Evolutionary conservation across 2,329 filamentous ascomycete species (phyloP).

Genomic region (Penicillium glabrum): DNA sequence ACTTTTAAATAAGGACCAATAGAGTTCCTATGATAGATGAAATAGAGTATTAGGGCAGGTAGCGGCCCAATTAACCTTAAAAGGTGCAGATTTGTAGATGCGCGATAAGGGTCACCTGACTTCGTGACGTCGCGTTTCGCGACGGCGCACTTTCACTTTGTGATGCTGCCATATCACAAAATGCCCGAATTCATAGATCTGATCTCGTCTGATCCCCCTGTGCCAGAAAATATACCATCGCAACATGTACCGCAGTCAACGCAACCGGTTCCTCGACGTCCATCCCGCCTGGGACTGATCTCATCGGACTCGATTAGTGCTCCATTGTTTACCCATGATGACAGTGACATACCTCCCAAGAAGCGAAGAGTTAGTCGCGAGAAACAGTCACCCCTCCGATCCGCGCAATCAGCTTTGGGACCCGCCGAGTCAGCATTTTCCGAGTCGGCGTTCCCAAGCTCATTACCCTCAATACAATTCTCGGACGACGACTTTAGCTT

Average conservation of each 20-base stretch:
- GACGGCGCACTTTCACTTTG: not conserved
- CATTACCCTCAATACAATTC: slow-evolving; percentile 23
- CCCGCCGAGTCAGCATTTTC: not conserved
- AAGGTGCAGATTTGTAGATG: slow-evolving; percentile 1
- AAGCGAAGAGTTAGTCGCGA: slow-evolving; percentile 31
- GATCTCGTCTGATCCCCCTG: slow-evolving; percentile 36
- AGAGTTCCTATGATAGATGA: too few species aligned
- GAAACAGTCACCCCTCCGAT: slow-evolving; percentile 1
- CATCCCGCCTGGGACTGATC: slow-evolving; percentile 14
- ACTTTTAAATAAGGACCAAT: too few species aligned
- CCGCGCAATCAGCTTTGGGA: not conserved
- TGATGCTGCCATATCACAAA: slow-evolving; percentile 3
- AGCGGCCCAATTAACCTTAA: not conserved
- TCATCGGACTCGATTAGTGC: slow-evolving; percentile 31
- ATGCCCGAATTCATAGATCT: slow-evolving; percentile 44
- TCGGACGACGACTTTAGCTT: slow-evolving; percentile 31
- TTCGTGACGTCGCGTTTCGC: slow-evolving; percentile 26
- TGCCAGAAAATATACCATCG: slow-evolving; percentile 11
- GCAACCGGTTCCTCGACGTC: slow-evolving; percentile 4
- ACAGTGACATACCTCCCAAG: slow-evolving; percentile 31
- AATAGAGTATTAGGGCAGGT: too few species aligned
- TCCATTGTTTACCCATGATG: slow-evolving; percentile 27
- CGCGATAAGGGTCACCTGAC: slow-evolving; percentile 20
- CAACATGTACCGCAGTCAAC: slow-evolving; percentile 7
- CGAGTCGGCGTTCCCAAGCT: not conserved